phyloP scores from a whole-genome alignment of 306 rosid genomes.

The Leucaena leucocephala region DNA sequence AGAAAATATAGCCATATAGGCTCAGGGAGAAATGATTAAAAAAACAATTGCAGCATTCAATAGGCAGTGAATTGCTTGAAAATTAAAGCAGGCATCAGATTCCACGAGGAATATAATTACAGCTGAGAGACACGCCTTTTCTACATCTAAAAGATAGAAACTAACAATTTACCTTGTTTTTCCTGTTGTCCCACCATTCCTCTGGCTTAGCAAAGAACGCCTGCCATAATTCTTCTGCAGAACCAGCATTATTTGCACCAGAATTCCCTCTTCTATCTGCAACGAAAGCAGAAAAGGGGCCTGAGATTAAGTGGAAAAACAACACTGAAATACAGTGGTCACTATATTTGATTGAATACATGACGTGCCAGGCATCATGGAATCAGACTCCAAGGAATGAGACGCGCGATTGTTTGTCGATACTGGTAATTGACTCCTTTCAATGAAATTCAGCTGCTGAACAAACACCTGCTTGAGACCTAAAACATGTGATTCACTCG shows the following conservation, averaged over 20 bases:
- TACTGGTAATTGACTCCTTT: conserved; percentile 43
- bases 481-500: conserved; percentile 25
- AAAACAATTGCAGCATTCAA: background rate
- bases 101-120: background rate
- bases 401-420: conserved; percentile 48
- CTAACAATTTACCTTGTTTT: conserved; percentile 3
- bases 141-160: background rate
- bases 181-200: conserved; percentile 23
- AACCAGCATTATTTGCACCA: conserved; percentile 51
- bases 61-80: background rate
- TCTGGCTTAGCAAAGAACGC: conserved; percentile 42
- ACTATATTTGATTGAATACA: conserved; percentile 21
- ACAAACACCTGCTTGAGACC: conserved; percentile 63
- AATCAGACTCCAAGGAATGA: conserved; percentile 46
- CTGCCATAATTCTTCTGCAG: conserved; percentile 78
- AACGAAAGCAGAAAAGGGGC: background rate
- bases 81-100: background rate
- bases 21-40: background rate
- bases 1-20: background rate
- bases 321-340: conserved; percentile 8
- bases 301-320: conserved; percentile 9
- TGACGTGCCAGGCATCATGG: conserved; percentile 52
- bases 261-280: conserved; percentile 57
- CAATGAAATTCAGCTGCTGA: conserved; percentile 86
- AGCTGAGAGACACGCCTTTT: background rate